Percentiles rank a stretch among this genome's conserved stretches.
Conservation (phyloP, 768 basidiomycete genomes). For the Arthromyces matolae region DNA sequence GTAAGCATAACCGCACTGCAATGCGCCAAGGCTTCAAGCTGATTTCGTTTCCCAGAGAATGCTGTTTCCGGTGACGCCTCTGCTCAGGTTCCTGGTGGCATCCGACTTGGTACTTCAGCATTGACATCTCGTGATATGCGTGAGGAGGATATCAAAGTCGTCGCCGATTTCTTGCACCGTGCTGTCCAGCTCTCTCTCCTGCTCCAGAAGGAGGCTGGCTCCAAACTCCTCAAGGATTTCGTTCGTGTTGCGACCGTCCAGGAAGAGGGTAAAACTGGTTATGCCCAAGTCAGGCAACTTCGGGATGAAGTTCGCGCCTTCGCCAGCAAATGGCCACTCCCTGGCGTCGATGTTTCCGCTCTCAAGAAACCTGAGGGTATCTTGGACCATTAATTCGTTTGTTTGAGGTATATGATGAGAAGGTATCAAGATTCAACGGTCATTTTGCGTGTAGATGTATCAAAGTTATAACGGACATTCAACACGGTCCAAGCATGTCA, state of each 20-base stretch:
- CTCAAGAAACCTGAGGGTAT: conserved; percentile 61
- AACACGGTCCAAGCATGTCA: conserved; percentile 46
- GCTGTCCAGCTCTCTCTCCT: conserved; percentile 86
- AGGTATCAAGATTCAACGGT: conserved; percentile 52
- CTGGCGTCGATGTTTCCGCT: conserved; percentile 63
- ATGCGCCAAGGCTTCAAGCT: background rate
- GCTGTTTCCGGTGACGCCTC: conserved; percentile 96
- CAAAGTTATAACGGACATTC: conserved; percentile 42
- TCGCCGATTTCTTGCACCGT: conserved; percentile 91
- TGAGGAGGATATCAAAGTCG: conserved; percentile 81
- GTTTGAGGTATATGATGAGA: background rate
- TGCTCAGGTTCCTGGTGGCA: conserved; percentile 94
- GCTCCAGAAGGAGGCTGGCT: conserved; percentile 92
- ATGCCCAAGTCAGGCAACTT: conserved; percentile 66
- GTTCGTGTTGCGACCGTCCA: conserved; percentile 71
- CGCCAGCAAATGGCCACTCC: conserved; percentile 87
- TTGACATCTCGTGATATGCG: conserved; percentile 93
- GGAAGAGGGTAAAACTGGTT: conserved; percentile 69
- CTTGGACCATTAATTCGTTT: conserved; percentile 14
- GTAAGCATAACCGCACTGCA: conserved; percentile 40
- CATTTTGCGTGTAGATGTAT: conserved; percentile 28
- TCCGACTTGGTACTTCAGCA: conserved; percentile 92
- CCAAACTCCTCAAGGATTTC: conserved; percentile 95
- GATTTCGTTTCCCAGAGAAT: conserved; percentile 59
- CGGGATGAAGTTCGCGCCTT: conserved; percentile 78